phyloP scores from a whole-genome alignment of 140 eudicot genomes.

The Senecio squalidus region DNA sequence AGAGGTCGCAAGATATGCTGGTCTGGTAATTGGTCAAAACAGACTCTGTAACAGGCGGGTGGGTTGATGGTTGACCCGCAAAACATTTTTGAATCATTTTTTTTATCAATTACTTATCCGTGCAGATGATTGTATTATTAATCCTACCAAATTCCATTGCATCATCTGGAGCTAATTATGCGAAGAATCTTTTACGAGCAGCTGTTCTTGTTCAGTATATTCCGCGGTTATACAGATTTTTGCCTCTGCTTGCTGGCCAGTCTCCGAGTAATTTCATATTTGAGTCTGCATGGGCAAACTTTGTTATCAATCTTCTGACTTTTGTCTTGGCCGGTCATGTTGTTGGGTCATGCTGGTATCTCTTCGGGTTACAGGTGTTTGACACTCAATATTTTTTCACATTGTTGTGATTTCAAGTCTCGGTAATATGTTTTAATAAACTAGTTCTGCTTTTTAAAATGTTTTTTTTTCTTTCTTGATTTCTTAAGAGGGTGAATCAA shows the following conservation, averaged over 20 bases:
- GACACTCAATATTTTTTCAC: not conserved
- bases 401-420: not conserved
- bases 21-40: not conserved
- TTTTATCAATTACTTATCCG: slow-evolving; percentile 4
- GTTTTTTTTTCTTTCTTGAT: not conserved
- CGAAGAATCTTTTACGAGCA: slow-evolving; percentile 65
- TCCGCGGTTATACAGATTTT: slow-evolving; percentile 66
- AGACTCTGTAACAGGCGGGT: not conserved
- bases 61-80: not conserved
- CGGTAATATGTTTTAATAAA: not conserved
- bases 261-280: slow-evolving; percentile 65
- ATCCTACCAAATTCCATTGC: slow-evolving; percentile 40
- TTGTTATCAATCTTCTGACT: slow-evolving; percentile 69
- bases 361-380: slow-evolving; percentile 81
- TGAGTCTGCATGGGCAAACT: slow-evolving; percentile 87
- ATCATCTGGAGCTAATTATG: slow-evolving; percentile 56
- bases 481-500: slow-evolving; percentile 78
- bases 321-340: slow-evolving; percentile 76
- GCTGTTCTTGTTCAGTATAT: slow-evolving; percentile 69
- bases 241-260: slow-evolving; percentile 77
- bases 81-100: not conserved
- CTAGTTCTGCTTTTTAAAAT: not conserved
- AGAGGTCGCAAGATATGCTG: not conserved
- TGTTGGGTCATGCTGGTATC: slow-evolving; percentile 96
- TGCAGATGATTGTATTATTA: slow-evolving; percentile 63